Evolutionary conservation across 225 moss, liverwort and hornwort genomes (phyloP).

Genomic region (Takakia lepidozioides): DNA sequence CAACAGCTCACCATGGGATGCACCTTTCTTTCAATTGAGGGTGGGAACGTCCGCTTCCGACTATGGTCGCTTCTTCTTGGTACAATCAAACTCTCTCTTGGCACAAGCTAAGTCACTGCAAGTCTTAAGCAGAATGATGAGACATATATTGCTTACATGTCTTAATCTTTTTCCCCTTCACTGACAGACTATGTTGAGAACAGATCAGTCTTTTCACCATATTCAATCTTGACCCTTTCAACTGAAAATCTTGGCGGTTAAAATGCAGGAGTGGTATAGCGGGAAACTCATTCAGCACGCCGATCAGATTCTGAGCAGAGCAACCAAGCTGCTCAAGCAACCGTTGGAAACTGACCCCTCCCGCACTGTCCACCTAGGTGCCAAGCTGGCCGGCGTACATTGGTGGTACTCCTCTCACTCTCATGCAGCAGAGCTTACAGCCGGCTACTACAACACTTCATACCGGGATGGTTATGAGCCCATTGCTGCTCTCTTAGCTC

Average conservation of each 20-base stretch:
- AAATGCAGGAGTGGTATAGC: conserved; percentile 15
- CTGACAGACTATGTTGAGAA: no score
- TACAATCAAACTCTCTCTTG: no score
- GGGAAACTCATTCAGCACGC: conserved; percentile 9
- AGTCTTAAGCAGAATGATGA: no score
- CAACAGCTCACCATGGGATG: conserved; percentile 34
- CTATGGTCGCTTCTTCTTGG: conserved; percentile 42
- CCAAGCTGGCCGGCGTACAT: conserved; percentile 46
- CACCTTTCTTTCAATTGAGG: conserved; percentile 22
- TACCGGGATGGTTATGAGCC: conserved; percentile 38
- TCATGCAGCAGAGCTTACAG: conserved; percentile 51
- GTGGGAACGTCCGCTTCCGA: conserved; percentile 32
- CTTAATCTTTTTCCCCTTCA: no score
- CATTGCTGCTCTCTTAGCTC: conserved; percentile 41
- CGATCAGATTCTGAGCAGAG: conserved; percentile 8
- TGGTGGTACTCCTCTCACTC: conserved; percentile 43
- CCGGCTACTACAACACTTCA: conserved; percentile 43
- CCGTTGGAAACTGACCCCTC: not conserved
- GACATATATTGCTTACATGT: no score
- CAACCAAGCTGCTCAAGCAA: conserved; percentile 6
- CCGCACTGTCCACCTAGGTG: not conserved
- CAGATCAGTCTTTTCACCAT: no score
- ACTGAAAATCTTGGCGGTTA: no score
- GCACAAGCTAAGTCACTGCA: no score
- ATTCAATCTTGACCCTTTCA: no score